phyloP scores from a whole-genome alignment of 129 eudicot genomes.

The Kitagawia praeruptora region DNA sequence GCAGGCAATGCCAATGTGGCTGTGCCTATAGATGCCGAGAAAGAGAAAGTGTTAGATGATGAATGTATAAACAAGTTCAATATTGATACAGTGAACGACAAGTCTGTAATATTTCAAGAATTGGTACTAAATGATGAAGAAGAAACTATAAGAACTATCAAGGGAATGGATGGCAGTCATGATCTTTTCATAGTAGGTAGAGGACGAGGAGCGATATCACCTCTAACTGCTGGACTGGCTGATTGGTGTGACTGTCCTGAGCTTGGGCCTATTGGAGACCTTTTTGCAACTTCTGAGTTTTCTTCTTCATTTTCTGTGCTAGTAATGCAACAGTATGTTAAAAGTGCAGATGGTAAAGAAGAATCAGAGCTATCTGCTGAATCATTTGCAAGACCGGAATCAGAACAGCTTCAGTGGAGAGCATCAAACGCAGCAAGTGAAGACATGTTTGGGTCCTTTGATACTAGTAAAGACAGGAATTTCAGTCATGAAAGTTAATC shows the following conservation, averaged over 20 bases:
- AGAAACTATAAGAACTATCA: slow-evolving; percentile 36
- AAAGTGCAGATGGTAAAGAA: slow-evolving; percentile 9
- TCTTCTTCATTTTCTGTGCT: slow-evolving; percentile 33
- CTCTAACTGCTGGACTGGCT: slow-evolving; percentile 38
- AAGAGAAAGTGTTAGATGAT: slow-evolving; percentile 36
- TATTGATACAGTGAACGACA: slow-evolving; percentile 12
- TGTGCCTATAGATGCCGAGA: slow-evolving; percentile 17
- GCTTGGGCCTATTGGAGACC: slow-evolving; percentile 51
- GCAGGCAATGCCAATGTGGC: not conserved
- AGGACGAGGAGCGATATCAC: slow-evolving; percentile 28
- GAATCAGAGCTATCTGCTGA: slow-evolving; percentile 12
- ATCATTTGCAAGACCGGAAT: slow-evolving; percentile 14
- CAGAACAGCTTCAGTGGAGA: slow-evolving; percentile 7
- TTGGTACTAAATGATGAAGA: slow-evolving; percentile 40
- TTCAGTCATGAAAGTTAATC: slow-evolving; percentile 8
- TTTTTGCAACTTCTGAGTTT: slow-evolving; percentile 44
- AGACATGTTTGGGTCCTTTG: slow-evolving; percentile 1
- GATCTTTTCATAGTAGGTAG: slow-evolving; percentile 51
- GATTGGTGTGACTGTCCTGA: slow-evolving; percentile 72
- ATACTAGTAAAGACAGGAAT: not conserved
- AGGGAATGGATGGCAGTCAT: slow-evolving; percentile 23
- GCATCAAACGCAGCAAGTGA: slow-evolving; percentile 15
- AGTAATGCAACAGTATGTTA: slow-evolving; percentile 40
- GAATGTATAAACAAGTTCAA: slow-evolving; percentile 29
- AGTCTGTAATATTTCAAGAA: slow-evolving; percentile 15